Base-by-base conservation (phyloP, 495 filamentous ascomycete genomes). In the Oleoguttula mirabilis region DNA sequence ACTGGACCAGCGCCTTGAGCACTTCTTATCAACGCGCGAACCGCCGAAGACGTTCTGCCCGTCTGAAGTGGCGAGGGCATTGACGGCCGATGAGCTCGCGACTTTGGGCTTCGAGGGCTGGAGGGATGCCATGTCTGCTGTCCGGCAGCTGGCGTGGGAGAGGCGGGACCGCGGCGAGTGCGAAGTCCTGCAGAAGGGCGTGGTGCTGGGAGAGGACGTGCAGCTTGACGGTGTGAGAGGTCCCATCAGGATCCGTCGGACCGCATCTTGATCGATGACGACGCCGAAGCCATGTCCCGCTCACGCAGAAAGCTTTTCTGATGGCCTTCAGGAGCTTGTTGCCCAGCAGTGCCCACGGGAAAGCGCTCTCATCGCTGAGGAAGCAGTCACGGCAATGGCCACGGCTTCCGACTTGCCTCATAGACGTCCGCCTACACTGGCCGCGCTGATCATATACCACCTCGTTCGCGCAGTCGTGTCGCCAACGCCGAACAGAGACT, bases 1-100 rank as follows among this genome's bases (percentile, higher is more conserved):
- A n/a, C 25, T 28, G 7, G 25, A n/a, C n/a, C 25, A 28, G 7
- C 21, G 32, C 23, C 39, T 52, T 10, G 11, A 17, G 3, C 10
- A 35, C 15, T 48, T 60, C 10, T 39, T 60, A 3, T 7, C 25
- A 12, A 45, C 21, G 4, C 31, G 58, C 3, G 39, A 46, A 7
- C 57, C 42, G 8, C 69, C 68, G 10, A 72, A 71, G 46, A 72
- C 68, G 2, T 59, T 67, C 21, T 72, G 68, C 47, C 68, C 68
- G 5, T 71, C 69, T 1, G 68, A 71, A 55, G 55, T 68, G 17
- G 60, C 68, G 10, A 58, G 69, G 11, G 54, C 62, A 0, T 50
- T 71, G 12, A 55, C 59, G 6, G 10, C 27, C 2, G 35, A 39
- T 6, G 64, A 71, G 39, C 54, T 71, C 7, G 16, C 36, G 4